A percentile compares a stretch with the other conserved stretches of the same genome.
These are phyloP conservation scores for Boletus pseudo-olivaceus DNA, from an alignment of 768 basidiomycete species.

Conservation along the genomic window DNA sequence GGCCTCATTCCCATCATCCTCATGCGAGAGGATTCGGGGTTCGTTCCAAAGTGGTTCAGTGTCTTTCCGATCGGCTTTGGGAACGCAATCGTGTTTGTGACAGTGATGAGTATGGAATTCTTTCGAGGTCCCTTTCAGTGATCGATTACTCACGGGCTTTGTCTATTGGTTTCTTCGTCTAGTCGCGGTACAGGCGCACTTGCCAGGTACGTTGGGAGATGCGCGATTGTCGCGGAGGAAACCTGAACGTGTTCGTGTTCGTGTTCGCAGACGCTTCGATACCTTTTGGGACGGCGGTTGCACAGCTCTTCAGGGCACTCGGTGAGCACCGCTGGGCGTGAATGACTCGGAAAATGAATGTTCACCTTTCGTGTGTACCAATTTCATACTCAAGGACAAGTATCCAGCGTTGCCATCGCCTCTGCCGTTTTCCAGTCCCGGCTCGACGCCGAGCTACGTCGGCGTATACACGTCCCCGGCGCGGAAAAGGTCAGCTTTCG, in stretches of 20 bases:
- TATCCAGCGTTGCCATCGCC: conserved; percentile 9
- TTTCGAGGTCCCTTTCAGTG: not conserved
- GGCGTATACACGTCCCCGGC: conserved; percentile 5
- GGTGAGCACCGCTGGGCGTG: not conserved
- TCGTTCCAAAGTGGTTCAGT: conserved; percentile 10
- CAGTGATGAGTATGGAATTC: conserved; percentile 4
- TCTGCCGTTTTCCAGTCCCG: conserved; percentile 17
- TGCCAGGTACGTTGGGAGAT: not conserved
- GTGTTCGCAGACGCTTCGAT: conserved; percentile 1
- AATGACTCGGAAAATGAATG: not conserved
- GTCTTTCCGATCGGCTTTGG: conserved; percentile 18
- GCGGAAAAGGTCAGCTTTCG: conserved; percentile 6
- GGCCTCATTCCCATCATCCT: conserved; percentile 10
- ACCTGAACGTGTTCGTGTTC: not conserved
- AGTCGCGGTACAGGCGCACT: conserved; percentile 15
- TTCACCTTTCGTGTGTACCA: not conserved
- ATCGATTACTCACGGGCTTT: not conserved
- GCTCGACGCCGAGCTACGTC: conserved; percentile 10
- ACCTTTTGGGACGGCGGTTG: not conserved
- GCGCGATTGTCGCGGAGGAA: not conserved
- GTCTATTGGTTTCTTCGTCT: not conserved
- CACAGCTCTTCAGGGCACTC: conserved; percentile 11
- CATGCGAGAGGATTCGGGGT: conserved; percentile 6
- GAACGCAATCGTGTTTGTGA: conserved; percentile 13
- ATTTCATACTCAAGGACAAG: conserved; percentile 6